Evolutionary conservation across 306 rosid genomes (phyloP), one percentile per base, ranked within the genome.

Genomic region (Cicer arietinum): DNA sequence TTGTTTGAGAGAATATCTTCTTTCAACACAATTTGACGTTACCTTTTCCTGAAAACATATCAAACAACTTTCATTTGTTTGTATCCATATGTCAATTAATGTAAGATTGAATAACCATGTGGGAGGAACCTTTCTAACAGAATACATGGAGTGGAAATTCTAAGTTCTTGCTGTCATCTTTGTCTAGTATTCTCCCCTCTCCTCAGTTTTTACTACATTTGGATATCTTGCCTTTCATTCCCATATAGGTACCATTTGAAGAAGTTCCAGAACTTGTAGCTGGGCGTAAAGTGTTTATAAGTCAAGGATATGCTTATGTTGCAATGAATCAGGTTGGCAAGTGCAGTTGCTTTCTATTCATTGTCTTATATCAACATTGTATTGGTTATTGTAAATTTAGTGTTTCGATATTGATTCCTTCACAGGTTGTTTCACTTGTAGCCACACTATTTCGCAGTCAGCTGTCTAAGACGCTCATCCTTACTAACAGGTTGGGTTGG

Each of bases 211-310:
- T 71, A 6, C 43, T 18, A 79, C 17, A 44, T 66, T 42, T 67
- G 13, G 58, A 16, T 80, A 75, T 62, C 12, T 50, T 53, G 45
- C 66, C 66, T 52, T 16, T 61, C 50, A 59, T 73, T 74, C 45
- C 66, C n/a, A 50, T 84, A 77, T 80, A 94, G 99, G 96, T 92
- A 44, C 95, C 97, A 8, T 94, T 86, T 81, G 93, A 92, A 88
- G 99, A 92, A 86, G 97, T 94, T 85, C 95, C 97, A 69, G 96
- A 90, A 78, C 99, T 94, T 59, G 95, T 92, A 47, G 92, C 91
- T 86, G 88, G 95, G 48, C 92, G 97, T 35, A 90, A 79, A 84
- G 96, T 92, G 64, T 90, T 81, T 85, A 62, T 92, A 65, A 88
- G 84, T 20, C 92, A 86, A 85, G 97, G 99, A 76, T 69, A 81